These are phyloP conservation scores for Corymbia maculata DNA, from an alignment of 345 rosid species.

Conservation along the genomic window DNA sequence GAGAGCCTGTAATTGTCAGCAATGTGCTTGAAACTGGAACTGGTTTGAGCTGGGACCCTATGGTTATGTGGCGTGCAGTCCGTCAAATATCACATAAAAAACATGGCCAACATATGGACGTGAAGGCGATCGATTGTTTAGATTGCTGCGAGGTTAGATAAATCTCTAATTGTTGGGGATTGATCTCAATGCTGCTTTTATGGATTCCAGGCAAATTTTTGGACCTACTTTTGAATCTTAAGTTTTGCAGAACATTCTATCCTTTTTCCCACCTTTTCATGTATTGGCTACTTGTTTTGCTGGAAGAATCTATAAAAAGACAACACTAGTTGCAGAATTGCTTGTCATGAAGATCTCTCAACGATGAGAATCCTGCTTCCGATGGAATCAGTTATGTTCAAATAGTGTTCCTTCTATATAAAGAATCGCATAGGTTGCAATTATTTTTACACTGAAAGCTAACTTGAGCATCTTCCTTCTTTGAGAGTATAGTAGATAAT, in stretches of 20 bases:
- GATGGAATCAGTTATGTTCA: background rate
- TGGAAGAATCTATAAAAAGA: background rate
- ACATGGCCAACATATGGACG: slow-evolving; percentile 8
- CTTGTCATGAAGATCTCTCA: background rate
- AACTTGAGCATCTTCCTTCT: background rate
- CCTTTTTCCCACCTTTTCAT: background rate
- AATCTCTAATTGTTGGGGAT: background rate
- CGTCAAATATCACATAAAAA: slow-evolving; percentile 26
- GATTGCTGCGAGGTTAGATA: slow-evolving; percentile 36
- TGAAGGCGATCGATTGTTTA: slow-evolving; percentile 36
- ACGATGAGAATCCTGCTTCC: background rate
- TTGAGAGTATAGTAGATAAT: background rate
- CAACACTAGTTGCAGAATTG: background rate
- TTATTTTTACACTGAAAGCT: background rate
- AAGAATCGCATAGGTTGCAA: background rate
- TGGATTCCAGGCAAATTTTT: background rate
- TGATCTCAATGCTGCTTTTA: background rate
- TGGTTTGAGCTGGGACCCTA: slow-evolving; percentile 65
- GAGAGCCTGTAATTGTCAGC: slow-evolving; percentile 50
- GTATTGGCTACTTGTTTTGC: background rate
- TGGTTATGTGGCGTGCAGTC: slow-evolving; percentile 67
- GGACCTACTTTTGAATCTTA: background rate
- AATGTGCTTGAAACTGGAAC: slow-evolving; percentile 37
- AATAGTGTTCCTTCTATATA: background rate
- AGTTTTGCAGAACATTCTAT: background rate